These are phyloP conservation scores for Phoenix dactylifera DNA, from an alignment of 176 grass and related monocot species.

Conservation along the genomic window DNA sequence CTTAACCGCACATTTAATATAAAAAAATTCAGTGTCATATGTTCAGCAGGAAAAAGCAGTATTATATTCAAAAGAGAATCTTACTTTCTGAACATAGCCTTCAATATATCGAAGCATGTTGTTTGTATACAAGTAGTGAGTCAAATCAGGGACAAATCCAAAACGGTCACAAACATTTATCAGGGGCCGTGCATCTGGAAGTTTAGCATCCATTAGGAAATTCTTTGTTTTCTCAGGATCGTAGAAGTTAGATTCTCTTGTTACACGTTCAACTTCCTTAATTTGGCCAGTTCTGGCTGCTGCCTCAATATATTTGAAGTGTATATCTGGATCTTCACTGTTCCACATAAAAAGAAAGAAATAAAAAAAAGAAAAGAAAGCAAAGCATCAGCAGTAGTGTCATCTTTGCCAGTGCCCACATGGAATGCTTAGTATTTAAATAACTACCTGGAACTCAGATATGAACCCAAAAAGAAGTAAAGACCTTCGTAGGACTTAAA, in stretches of 20 bases:
- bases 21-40: no score
- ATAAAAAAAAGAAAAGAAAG: constrained; percentile 24
- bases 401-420: no score
- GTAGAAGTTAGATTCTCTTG: constrained; percentile 95
- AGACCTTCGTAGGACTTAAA: constrained; percentile 99
- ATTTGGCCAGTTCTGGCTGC: constrained; percentile 94
- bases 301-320: constrained; percentile 96
- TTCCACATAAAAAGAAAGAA: constrained; percentile 10
- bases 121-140: constrained; percentile 86
- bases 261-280: constrained; percentile 99
- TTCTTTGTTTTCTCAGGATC: constrained; percentile 97
- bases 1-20: no score
- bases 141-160: constrained; percentile 92
- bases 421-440: background rate
- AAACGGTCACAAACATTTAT: constrained; percentile 99
- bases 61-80: constrained; percentile 6
- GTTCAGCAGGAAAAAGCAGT: background rate
- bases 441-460: constrained; percentile 86
- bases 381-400: constrained; percentile 5
- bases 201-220: constrained; percentile 95
- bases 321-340: constrained; percentile 91
- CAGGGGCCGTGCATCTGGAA: constrained; percentile 83
- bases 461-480: constrained; percentile 96
- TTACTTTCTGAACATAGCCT: constrained; percentile 98
- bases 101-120: constrained; percentile 98